Percentiles rank a stretch among this genome's conserved stretches.
Conservation (phyloP, 2,329 filamentous ascomycete species). For the Coleophoma cylindrospora region DNA sequence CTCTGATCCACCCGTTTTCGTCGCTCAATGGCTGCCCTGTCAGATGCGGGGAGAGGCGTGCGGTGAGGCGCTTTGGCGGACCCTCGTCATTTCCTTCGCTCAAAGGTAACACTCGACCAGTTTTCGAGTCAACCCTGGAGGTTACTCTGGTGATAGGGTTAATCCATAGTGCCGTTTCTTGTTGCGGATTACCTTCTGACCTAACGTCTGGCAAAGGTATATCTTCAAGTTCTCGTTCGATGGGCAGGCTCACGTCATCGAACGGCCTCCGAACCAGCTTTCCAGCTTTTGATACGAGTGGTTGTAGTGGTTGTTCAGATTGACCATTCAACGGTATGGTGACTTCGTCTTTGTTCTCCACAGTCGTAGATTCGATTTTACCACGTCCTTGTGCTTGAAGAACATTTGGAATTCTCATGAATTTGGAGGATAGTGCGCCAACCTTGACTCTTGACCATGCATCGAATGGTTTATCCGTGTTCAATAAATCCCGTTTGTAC, state of each 20-base stretch:
- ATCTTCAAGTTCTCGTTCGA: neutral
- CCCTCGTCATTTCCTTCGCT: slow-evolving; percentile 17
- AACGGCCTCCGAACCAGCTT: slow-evolving; percentile 41
- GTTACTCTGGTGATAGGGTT: slow-evolving; percentile 53
- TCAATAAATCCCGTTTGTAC: slow-evolving; percentile 9
- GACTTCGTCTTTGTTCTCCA: too few species aligned
- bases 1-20: slow-evolving; percentile 49
- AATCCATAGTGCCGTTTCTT: slow-evolving; percentile 45
- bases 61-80: neutral
- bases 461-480: slow-evolving; percentile 28
- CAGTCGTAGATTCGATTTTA: neutral
- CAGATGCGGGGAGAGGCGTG: neutral
- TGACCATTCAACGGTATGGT: neutral
- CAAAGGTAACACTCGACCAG: slow-evolving; percentile 39
- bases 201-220: neutral
- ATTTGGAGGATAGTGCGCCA: slow-evolving; percentile 11
- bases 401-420: neutral
- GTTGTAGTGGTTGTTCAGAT: neutral
- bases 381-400: neutral
- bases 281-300: slow-evolving; percentile 36
- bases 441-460: slow-evolving; percentile 32
- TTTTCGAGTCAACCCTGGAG: slow-evolving; percentile 48
- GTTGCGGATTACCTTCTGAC: slow-evolving; percentile 21
- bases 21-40: neutral
- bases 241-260: slow-evolving; percentile 21